A percentile compares a stretch with the other conserved stretches of the same genome.
phyloP scores from a whole-genome alignment of 148 eudicot genomes.

The Camellia granthamiana region DNA sequence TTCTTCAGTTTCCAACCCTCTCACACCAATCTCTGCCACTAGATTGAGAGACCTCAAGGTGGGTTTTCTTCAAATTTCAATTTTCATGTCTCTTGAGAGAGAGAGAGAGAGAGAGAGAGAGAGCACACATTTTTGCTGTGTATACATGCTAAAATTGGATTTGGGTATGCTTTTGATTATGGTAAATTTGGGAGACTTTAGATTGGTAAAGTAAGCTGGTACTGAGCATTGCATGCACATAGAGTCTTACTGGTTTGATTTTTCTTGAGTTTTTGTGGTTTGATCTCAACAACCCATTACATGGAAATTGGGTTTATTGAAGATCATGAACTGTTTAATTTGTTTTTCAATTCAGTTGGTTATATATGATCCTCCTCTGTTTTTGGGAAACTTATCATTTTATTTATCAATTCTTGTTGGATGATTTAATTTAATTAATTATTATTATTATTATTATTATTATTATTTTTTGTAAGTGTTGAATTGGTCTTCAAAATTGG shows the following conservation, averaged over 20 bases:
- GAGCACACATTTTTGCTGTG: neutral
- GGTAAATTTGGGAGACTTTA: neutral
- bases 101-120: too few relatives aligned
- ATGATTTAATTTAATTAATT: neutral
- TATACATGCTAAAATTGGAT: neutral
- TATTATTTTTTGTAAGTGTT: neutral
- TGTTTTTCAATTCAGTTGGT: neutral
- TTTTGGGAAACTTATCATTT: neutral
- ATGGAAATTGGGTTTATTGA: slow-evolving; percentile 2
- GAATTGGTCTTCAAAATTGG: neutral
- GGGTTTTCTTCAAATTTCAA: neutral
- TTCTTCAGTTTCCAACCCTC: neutral
- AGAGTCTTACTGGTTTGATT: neutral
- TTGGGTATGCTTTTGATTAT: neutral
- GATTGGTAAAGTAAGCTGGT: neutral
- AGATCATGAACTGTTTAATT: neutral
- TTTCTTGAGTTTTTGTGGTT: neutral
- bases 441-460: too few relatives aligned
- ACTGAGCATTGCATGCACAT: too few relatives aligned
- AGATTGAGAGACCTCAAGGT: slow-evolving; percentile 11
- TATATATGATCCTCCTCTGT: neutral
- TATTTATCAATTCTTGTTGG: slow-evolving; percentile 5
- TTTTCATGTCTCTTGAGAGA: neutral
- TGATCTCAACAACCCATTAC: neutral
- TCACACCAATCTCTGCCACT: neutral